These are phyloP conservation scores for Ogataea nakhonphanomensis DNA, from an alignment of 805 yeast genomes.

Conservation along the genomic window DNA sequence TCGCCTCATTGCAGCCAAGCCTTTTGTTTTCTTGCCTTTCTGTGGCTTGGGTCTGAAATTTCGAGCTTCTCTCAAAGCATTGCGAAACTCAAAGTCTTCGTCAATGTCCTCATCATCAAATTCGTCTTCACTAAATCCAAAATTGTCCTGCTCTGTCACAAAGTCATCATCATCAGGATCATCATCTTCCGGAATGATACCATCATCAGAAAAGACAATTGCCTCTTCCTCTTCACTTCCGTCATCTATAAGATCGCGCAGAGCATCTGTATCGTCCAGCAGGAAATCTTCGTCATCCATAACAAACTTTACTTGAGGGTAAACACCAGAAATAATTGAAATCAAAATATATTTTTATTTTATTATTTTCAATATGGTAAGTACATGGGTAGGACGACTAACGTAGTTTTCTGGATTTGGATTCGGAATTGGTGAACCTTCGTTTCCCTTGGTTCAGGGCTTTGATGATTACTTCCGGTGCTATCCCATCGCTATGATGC, in stretches of 20 bases:
- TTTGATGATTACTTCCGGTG: conserved; percentile 90
- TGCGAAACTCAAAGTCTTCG: conserved; percentile 49
- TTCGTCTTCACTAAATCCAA: conserved; percentile 33
- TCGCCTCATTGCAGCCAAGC: conserved; percentile 36
- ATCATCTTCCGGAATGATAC: conserved; percentile 24
- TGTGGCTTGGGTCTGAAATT: conserved; percentile 52
- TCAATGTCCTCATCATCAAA: conserved; percentile 35
- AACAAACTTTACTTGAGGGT: neutral
- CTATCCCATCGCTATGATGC: conserved; percentile 90
- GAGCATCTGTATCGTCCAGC: conserved; percentile 25
- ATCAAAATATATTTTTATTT: neutral
- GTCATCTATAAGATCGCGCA: conserved; percentile 25
- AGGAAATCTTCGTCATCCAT: conserved; percentile 24
- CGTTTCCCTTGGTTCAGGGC: conserved; percentile 23
- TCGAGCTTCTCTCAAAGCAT: conserved; percentile 65
- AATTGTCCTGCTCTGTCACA: conserved; percentile 21
- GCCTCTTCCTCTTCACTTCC: conserved; percentile 22
- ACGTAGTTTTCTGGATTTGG: conserved; percentile 29
- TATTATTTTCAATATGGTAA: conserved; percentile 4
- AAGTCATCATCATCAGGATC: conserved; percentile 25
- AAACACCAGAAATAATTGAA: neutral
- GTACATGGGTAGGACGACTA: neutral
- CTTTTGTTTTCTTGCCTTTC: conserved; percentile 35
- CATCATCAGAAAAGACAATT: conserved; percentile 11
- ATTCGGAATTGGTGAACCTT: conserved; percentile 14